These are phyloP conservation scores for Eutrema yunnanense DNA, from an alignment of 345 rosid species.

Conservation along the genomic window DNA sequence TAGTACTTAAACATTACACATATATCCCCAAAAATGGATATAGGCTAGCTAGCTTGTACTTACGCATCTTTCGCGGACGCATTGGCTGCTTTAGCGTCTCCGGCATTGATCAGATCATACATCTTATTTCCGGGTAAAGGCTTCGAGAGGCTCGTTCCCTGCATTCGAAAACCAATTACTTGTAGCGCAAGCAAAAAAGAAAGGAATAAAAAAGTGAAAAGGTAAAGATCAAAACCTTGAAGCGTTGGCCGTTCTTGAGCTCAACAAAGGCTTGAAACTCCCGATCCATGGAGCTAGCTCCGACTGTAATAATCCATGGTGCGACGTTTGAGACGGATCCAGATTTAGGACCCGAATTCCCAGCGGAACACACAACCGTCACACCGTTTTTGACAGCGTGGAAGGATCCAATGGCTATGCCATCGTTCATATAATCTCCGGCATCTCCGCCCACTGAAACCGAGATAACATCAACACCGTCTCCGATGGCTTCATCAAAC, in stretches of 20 bases:
- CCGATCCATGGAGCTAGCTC: slow-evolving; percentile 71
- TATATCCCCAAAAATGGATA: not conserved
- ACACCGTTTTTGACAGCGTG: slow-evolving; percentile 36
- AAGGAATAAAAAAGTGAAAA: not conserved
- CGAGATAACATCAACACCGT: slow-evolving; percentile 53
- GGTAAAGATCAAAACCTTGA: slow-evolving; percentile 38
- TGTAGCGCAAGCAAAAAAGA: not conserved
- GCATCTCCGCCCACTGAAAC: slow-evolving; percentile 37
- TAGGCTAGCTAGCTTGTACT: slow-evolving; percentile 7
- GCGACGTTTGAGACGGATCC: slow-evolving; percentile 50
- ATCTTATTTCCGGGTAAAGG: slow-evolving; percentile 32
- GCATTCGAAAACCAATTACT: not conserved
- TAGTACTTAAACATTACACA: not conserved
- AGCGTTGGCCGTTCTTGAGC: slow-evolving; percentile 38
- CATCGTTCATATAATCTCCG: slow-evolving; percentile 26
- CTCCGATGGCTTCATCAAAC: slow-evolving; percentile 50
- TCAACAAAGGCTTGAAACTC: slow-evolving; percentile 44
- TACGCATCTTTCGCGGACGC: slow-evolving; percentile 40
- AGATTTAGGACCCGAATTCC: slow-evolving; percentile 62
- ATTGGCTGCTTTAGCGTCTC: slow-evolving; percentile 32
- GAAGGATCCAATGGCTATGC: slow-evolving; percentile 36
- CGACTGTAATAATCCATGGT: slow-evolving; percentile 76
- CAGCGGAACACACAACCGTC: slow-evolving; percentile 42
- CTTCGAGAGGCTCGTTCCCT: slow-evolving; percentile 67
- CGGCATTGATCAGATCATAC: slow-evolving; percentile 50